These are phyloP conservation scores for Gossypium davidsonii DNA, from an alignment of 441 rosid genomes.

Conservation along the genomic window DNA sequence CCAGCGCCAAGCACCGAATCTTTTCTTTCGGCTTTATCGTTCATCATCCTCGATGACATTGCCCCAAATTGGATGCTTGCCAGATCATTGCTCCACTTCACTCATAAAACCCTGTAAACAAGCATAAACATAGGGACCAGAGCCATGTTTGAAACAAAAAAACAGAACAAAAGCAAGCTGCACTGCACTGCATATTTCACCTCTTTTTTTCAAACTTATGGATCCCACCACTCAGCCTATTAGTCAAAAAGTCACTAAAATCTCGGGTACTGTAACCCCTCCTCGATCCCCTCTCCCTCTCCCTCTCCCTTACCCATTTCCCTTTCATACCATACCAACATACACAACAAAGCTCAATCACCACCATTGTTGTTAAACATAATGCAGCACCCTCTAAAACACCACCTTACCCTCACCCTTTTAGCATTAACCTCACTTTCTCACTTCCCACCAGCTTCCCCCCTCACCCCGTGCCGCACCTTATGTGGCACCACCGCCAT, in stretches of 20 bases:
- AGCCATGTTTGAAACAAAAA: neutral
- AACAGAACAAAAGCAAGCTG: neutral
- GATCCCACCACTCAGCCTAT: slow-evolving; percentile 25
- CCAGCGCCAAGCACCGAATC: neutral
- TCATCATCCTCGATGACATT: neutral
- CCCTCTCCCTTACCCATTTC: neutral
- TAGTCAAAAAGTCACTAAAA: slow-evolving; percentile 31
- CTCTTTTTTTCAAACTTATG: slow-evolving; percentile 21
- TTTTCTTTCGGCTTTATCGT: neutral
- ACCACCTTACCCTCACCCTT: neutral
- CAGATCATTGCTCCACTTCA: neutral
- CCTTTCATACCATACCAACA: neutral
- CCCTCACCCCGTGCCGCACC: neutral
- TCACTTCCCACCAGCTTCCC: neutral
- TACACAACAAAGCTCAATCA: neutral
- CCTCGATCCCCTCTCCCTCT: neutral
- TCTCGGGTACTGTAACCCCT: slow-evolving; percentile 11
- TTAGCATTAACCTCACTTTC: neutral
- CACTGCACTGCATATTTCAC: neutral
- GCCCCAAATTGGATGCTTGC: neutral
- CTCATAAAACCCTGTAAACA: neutral
- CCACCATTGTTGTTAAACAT: no score
- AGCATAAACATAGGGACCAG: neutral
- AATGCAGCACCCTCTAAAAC: neutral
- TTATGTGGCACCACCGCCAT: neutral